Conservation (phyloP, 306 rosid genomes). For the Ochetophila trinervis region DNA sequence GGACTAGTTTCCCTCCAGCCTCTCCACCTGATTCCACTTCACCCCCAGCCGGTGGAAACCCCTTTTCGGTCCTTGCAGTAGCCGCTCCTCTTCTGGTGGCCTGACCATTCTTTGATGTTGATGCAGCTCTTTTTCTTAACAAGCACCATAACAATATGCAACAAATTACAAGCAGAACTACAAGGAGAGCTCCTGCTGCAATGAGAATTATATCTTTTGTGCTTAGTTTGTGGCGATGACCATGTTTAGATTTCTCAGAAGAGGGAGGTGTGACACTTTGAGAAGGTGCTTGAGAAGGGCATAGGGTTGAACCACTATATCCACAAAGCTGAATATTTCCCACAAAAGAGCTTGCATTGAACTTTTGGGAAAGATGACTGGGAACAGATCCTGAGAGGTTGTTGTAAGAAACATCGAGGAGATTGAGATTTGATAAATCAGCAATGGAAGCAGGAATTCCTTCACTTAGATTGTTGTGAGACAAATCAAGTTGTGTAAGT, state of each 20-base stretch:
- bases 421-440: constrained; percentile 38
- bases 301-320: constrained; percentile 47
- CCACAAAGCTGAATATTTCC: constrained; percentile 81
- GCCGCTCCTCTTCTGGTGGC: constrained; percentile 28
- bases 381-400: constrained; percentile 84
- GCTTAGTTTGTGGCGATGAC: constrained; percentile 54
- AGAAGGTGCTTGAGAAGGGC: constrained; percentile 63
- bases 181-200: constrained; percentile 66
- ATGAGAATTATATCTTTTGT: constrained; percentile 79
- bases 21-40: constrained; percentile 65
- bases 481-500: constrained; percentile 66
- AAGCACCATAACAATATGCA: constrained; percentile 59
- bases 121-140: constrained; percentile 51
- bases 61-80: constrained; percentile 49
- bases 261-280: constrained; percentile 35
- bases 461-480: constrained; percentile 63
- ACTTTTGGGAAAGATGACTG: constrained; percentile 43
- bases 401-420: constrained; percentile 73
- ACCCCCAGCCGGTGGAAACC: constrained; percentile 41
- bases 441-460: constrained; percentile 61
- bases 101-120: constrained; percentile 43
- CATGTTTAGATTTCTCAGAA: constrained; percentile 26
- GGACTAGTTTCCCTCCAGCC: constrained; percentile 78
- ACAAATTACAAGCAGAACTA: constrained; percentile 48
- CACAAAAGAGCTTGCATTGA: constrained; percentile 65